These are phyloP conservation scores for Inonotus obliquus DNA, from an alignment of 1,284 basidiomycete genomes.

Conservation along the genomic window DNA sequence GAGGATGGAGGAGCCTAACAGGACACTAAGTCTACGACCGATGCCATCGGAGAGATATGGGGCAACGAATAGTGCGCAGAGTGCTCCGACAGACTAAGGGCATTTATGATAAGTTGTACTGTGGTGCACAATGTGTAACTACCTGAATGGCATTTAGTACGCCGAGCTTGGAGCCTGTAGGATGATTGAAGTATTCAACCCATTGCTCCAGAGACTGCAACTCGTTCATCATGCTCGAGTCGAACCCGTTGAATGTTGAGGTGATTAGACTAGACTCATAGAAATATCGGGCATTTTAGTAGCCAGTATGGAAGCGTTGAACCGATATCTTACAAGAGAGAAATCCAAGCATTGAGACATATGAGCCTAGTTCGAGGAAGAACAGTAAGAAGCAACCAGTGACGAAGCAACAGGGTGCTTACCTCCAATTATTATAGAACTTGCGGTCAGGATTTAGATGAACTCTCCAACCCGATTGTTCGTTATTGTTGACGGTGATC, in stretches of 20 bases:
- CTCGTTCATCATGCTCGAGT: constrained; percentile 28
- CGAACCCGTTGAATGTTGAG: constrained; percentile 25
- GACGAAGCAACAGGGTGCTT: background rate
- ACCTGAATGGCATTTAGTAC: constrained; percentile 31
- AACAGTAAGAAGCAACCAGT: background rate
- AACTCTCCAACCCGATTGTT: constrained; percentile 3
- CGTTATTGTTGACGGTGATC: background rate
- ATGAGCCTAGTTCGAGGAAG: constrained; percentile 14
- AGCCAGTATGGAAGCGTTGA: background rate
- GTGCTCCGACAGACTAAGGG: constrained; percentile 43
- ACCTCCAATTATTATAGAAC: constrained; percentile 17
- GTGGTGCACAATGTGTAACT: background rate
- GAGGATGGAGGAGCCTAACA: constrained; percentile 58
- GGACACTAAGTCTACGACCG: constrained; percentile 56
- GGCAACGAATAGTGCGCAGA: constrained; percentile 63
- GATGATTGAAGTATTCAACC: constrained; percentile 33
- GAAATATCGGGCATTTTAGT: background rate
- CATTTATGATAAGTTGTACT: background rate
- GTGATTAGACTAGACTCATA: constrained; percentile 21
- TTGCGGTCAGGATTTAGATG: constrained; percentile 11
- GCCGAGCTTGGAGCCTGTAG: constrained; percentile 28
- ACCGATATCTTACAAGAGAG: constrained; percentile 15
- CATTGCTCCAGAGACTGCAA: constrained; percentile 24
- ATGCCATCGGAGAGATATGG: constrained; percentile 67
- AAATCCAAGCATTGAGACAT: constrained; percentile 20